Conservation (phyloP, 441 rosid genomes). For the Kokia cookei region DNA sequence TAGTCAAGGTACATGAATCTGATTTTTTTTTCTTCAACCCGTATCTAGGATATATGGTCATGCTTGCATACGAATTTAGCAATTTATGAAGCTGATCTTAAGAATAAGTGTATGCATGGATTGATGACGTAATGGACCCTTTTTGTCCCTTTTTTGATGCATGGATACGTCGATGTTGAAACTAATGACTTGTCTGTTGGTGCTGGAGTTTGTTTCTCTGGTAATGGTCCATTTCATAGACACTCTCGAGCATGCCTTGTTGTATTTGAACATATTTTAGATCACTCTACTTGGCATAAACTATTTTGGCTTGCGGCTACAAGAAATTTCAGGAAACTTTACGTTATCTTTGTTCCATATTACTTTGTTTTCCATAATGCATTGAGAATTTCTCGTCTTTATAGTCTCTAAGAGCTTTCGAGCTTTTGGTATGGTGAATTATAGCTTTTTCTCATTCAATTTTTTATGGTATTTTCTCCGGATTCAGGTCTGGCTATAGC, state of each 20-base stretch:
- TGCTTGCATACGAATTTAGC: not conserved
- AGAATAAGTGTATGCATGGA: not conserved
- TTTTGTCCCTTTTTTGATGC: not conserved
- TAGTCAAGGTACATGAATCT: conserved; percentile 47
- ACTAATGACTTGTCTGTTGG: not conserved
- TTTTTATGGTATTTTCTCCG: not conserved
- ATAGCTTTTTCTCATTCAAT: not conserved
- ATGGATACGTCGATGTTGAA: not conserved
- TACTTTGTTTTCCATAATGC: not conserved
- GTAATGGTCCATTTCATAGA: not conserved
- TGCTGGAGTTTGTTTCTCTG: not conserved
- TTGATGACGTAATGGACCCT: not conserved
- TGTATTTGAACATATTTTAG: not conserved
- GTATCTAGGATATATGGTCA: not conserved
- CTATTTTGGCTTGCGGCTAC: not conserved
- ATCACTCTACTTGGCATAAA: not conserved
- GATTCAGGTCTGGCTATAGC: conserved; percentile 71
- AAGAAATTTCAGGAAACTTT: not conserved
- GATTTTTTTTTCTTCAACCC: not conserved
- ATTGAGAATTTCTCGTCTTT: not conserved
- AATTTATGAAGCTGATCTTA: not conserved
- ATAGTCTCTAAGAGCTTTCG: not conserved
- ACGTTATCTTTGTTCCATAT: not conserved
- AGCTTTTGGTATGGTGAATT: not conserved
- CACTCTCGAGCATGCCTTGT: not conserved